phyloP scores from a whole-genome alignment of 768 basidiomycete genomes.

The Postia placenta region DNA sequence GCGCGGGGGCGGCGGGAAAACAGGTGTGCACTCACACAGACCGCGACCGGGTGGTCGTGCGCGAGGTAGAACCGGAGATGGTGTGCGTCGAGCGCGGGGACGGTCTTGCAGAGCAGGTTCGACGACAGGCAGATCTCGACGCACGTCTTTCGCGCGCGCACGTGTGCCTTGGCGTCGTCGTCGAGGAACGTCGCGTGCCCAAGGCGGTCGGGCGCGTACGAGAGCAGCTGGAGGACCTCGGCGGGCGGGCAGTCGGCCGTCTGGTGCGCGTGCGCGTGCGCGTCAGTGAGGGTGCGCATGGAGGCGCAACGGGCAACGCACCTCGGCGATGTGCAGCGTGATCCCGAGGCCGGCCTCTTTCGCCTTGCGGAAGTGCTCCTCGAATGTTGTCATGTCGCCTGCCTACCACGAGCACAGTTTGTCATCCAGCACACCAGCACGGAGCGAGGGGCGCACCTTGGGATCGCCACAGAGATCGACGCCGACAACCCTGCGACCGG shows the following conservation, averaged over 20 bases:
- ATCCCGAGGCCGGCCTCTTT: conserved; percentile 57
- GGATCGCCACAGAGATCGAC: conserved; percentile 83
- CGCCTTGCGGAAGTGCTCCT: conserved; percentile 44
- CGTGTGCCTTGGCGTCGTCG: conserved; percentile 49
- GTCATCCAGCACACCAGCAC: not conserved
- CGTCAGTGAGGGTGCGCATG: not conserved
- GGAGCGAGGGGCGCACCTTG: conserved; percentile 19
- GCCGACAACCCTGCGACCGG: conserved; percentile 64
- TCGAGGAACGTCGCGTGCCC: conserved; percentile 81
- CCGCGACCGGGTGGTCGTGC: conserved; percentile 60
- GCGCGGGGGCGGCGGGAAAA: not conserved
- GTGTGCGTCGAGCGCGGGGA: conserved; percentile 55
- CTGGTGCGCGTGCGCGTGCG: no score
- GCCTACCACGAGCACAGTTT: conserved; percentile 24
- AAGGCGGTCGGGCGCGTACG: conserved; percentile 58
- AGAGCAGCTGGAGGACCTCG: conserved; percentile 59
- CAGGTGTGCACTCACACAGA: conserved; percentile 52
- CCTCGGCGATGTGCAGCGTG: conserved; percentile 86
- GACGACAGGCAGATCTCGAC: conserved; percentile 82
- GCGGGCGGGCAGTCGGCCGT: conserved; percentile 39
- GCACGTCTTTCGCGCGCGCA: conserved; percentile 48
- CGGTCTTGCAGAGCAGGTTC: conserved; percentile 75
- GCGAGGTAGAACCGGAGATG: conserved; percentile 66
- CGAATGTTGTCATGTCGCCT: conserved; percentile 51
- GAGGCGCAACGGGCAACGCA: conserved; percentile 19